These are phyloP conservation scores for Coemansia sp. DNA, from an alignment of 192 early-diverging fungal species.

Conservation along the genomic window DNA sequence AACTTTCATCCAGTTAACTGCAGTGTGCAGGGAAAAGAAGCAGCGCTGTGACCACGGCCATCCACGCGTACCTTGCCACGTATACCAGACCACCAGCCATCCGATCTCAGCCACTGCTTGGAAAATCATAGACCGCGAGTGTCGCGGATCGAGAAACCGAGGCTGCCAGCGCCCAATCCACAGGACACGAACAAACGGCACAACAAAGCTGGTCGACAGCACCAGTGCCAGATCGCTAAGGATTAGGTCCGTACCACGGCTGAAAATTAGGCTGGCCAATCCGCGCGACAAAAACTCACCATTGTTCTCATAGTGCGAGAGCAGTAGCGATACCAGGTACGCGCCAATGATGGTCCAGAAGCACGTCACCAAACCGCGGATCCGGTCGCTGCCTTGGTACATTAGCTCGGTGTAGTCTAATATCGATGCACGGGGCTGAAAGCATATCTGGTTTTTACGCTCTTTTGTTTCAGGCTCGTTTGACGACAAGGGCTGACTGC, in stretches of 20 bases:
- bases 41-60: constrained; percentile 92
- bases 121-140: constrained; percentile 12
- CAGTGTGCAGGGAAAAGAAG: constrained; percentile 82
- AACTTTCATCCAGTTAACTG: constrained; percentile 94
- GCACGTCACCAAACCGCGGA: constrained; percentile 50
- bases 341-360: constrained; percentile 53
- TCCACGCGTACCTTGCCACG: constrained; percentile 61
- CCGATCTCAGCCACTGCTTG: constrained; percentile 64
- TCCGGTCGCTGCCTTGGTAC: constrained; percentile 51
- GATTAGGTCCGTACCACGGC: constrained; percentile 62
- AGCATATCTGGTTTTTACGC: constrained; percentile 16
- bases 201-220: constrained; percentile 60
- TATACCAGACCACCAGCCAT: constrained; percentile 60
- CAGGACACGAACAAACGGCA: constrained; percentile 52
- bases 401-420: constrained; percentile 55
- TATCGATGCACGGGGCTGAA: constrained; percentile 44
- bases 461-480: constrained; percentile 6
- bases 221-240: constrained; percentile 74
- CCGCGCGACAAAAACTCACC: constrained; percentile 37
- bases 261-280: constrained; percentile 37
- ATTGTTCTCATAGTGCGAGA: constrained; percentile 41
- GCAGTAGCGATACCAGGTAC: constrained; percentile 40
- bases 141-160: constrained; percentile 22
- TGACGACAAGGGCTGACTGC: background rate
- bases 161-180: constrained; percentile 35